phyloP scores from a whole-genome alignment of 352 stramenopile genomes.

The Phytophthora aleatoria region DNA sequence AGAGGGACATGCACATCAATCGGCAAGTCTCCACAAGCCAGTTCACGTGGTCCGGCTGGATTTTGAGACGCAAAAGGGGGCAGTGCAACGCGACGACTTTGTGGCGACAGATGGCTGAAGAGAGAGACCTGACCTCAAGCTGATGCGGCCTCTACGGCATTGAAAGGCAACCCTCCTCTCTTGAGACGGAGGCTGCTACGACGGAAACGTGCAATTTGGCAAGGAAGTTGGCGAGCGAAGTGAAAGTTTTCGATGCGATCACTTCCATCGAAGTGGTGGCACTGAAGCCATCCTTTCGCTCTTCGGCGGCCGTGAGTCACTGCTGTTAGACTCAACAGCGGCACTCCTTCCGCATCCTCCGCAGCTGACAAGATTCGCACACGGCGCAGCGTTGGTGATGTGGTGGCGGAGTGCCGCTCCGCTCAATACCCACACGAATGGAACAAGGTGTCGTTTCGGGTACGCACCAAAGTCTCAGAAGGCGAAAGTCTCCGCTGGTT shows the following conservation, averaged over 20 bases:
- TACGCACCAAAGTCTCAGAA: conserved; percentile 4
- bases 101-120: conserved; percentile 11
- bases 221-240: background rate
- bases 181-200: conserved; percentile 16
- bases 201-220: conserved; percentile 5
- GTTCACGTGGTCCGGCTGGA: conserved; percentile 27
- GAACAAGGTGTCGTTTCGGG: background rate
- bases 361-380: conserved; percentile 7
- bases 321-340: background rate
- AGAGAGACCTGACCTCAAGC: conserved; percentile 5
- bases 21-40: conserved; percentile 17
- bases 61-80: conserved; percentile 17
- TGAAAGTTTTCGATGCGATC: background rate
- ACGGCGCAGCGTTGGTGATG: background rate
- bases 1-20: conserved; percentile 17
- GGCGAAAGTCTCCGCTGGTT: background rate
- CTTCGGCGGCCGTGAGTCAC: too few species aligned
- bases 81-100: conserved; percentile 14
- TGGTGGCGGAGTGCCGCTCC: background rate
- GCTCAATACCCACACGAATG: too few species aligned
- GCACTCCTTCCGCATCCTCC: conserved; percentile 12
- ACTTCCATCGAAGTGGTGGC: too few species aligned
- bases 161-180: conserved; percentile 11
- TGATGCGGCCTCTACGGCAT: conserved; percentile 7
- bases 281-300: too few species aligned